These are phyloP conservation scores for Aspergillus pseudoterreus DNA, from an alignment of 2,329 filamentous ascomycete species.

Conservation along the genomic window DNA sequence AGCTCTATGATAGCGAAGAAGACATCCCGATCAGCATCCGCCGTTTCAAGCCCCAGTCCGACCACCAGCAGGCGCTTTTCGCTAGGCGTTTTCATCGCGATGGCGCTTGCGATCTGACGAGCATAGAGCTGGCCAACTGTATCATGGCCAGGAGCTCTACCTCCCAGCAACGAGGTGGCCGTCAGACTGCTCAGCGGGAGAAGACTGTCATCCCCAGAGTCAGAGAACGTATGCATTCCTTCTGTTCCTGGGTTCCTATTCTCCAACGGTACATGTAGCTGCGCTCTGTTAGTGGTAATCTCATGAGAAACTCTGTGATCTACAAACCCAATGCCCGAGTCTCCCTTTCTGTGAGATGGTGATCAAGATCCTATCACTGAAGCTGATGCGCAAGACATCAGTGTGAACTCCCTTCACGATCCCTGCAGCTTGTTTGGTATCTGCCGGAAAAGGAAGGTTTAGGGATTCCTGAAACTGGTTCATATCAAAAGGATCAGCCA, in stretches of 20 bases:
- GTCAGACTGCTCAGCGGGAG: constrained; percentile 80
- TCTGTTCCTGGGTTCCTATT: constrained; percentile 33
- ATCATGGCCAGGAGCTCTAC: constrained; percentile 73
- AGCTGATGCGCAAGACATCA: constrained; percentile 67
- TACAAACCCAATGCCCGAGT: constrained; percentile 82
- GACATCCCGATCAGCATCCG: constrained; percentile 37
- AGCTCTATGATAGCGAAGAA: constrained; percentile 44
- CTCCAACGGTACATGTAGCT: constrained; percentile 32
- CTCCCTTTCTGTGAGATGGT: constrained; percentile 83
- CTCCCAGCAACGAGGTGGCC: constrained; percentile 81
- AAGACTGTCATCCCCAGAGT: constrained; percentile 50
- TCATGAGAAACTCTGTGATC: background rate
- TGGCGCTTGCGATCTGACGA: constrained; percentile 78
- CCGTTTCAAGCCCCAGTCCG: constrained; percentile 53
- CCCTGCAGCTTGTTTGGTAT: constrained; percentile 57
- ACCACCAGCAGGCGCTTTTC: constrained; percentile 59
- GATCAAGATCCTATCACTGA: constrained; percentile 86
- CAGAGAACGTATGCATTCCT: constrained; percentile 36
- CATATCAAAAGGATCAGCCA: constrained; percentile 24
- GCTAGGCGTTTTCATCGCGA: constrained; percentile 66
- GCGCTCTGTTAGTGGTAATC: constrained; percentile 7
- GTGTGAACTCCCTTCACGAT: constrained; percentile 67
- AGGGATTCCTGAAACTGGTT: constrained; percentile 38
- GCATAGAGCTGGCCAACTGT: constrained; percentile 84
- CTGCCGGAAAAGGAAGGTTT: constrained; percentile 63